Conservation (phyloP, 148 eudicot genomes). For the Vaccinium macrocarpon region DNA sequence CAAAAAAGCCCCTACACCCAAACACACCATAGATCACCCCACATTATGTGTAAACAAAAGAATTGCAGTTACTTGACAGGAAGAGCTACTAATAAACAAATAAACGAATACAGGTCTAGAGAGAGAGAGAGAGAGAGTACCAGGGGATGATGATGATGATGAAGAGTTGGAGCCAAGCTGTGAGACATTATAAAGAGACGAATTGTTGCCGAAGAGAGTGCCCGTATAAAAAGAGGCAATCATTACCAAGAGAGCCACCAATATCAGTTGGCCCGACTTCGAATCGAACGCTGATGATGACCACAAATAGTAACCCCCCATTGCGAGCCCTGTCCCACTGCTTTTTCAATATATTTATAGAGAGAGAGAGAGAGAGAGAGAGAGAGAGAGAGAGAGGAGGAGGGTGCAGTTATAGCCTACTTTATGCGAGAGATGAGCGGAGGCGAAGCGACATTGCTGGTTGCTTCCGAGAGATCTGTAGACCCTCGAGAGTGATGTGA, state of each 20-base stretch:
- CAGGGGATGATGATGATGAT: constrained; percentile 28
- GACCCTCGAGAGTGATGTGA: not conserved
- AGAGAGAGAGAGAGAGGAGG: not conserved
- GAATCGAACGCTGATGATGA: constrained; percentile 51
- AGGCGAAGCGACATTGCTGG: not conserved
- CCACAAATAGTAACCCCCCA: constrained; percentile 24
- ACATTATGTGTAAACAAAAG: not conserved
- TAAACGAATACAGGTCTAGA: not conserved
- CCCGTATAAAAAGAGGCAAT: constrained; percentile 75
- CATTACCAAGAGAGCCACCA: constrained; percentile 59
- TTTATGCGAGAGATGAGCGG: not conserved
- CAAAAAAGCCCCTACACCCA: not conserved
- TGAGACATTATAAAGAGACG: constrained; percentile 30
- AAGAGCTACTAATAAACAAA: not conserved
- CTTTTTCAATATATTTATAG: not conserved
- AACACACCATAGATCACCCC: not conserved
- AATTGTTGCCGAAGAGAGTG: constrained; percentile 53
- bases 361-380: not conserved
- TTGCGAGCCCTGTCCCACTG: not conserved
- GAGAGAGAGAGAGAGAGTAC: constrained; percentile 26
- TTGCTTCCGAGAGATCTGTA: not conserved
- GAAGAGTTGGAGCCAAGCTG: constrained; percentile 30
- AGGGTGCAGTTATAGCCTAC: not conserved
- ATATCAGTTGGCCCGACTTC: constrained; percentile 47
- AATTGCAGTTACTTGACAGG: not conserved